Evolutionary conservation across 2,329 filamentous ascomycete species (phyloP), one percentile per base, ranked within the genome.

Genomic region (Nemania sp.): DNA sequence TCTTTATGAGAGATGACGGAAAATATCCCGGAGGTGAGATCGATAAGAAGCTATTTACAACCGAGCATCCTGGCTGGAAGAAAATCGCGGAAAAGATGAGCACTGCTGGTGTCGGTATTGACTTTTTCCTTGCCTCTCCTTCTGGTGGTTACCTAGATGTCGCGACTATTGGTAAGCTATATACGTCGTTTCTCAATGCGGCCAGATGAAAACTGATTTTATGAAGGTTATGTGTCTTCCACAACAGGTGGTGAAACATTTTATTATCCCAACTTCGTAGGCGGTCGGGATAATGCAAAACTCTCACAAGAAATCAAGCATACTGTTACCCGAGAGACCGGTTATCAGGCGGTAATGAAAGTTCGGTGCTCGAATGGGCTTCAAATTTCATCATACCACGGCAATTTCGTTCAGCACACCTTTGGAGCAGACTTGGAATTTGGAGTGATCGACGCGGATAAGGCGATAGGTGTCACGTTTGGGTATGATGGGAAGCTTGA

Each of bases 401-500:
- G 96, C 73, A 97, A 97, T 81, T 99, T 98, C 78, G 88, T 97
- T 58, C 96, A 99, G 77, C 94, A 98, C 81, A 96, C 93, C 0
- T 97, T 97, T 77, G 94, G 94, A 11, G 94, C 94, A 2, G 96
- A 99, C 80, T 87, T 99, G 52, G 94, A 99, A 78, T 93, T 99
- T 75, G 96, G 96, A 29, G 89, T 92, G 59, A 90, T 98, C 59
- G 96, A 98, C 78, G 90, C 93, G 22, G 96, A 99, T 81, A 98
- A 98, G 82, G 93, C 95, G 10, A 87, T 99, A 72, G 92, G 91
- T 2, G 93, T 98, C 11, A 91, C 93, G 56, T 99, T 99, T 79
- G 92, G 89, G 74, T 97, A 99, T 79, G 96, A 99, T 77, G 96
- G 96, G 68, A 98, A 98, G 81, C 88, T 99, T n/a, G 96, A 99